These are phyloP conservation scores for Acacia crassicarpa DNA, from an alignment of 306 rosid species.

Conservation along the genomic window DNA sequence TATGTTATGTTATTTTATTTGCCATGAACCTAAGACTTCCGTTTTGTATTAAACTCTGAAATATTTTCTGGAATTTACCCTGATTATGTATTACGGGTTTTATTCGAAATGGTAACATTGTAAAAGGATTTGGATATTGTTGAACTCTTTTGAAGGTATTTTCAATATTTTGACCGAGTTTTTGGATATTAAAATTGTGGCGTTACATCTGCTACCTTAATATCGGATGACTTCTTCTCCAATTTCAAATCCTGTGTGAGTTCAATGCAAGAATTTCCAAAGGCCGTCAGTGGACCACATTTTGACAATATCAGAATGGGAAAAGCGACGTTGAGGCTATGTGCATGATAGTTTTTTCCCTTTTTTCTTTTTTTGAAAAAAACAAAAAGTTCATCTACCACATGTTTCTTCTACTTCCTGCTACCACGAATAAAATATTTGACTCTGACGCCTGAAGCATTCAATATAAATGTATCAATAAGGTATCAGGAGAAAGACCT, in stretches of 20 bases:
- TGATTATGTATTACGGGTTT: no score
- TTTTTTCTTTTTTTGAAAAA: background rate
- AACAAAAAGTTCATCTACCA: background rate
- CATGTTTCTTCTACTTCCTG: background rate
- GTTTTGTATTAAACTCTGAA: no score
- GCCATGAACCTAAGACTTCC: no score
- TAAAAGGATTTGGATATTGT: no score
- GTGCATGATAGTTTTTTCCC: background rate
- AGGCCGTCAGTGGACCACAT: background rate
- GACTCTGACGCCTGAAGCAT: background rate
- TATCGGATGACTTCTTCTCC: conserved; percentile 79
- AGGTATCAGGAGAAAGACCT: conserved; percentile 48
- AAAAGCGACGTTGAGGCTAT: conserved; percentile 1
- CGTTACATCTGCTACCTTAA: conserved; percentile 47
- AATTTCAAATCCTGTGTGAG: conserved; percentile 83
- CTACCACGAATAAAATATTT: background rate
- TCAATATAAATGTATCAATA: background rate
- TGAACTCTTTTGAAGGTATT: no score
- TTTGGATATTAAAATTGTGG: no score
- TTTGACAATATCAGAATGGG: background rate
- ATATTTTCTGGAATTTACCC: no score
- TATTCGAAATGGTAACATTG: no score
- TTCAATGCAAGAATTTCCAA: background rate
- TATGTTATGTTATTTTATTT: no score
- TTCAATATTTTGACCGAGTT: no score